Evolutionary conservation across 2,329 filamentous ascomycete genomes (phyloP).

Genomic region (Aspergillus floridensis): DNA sequence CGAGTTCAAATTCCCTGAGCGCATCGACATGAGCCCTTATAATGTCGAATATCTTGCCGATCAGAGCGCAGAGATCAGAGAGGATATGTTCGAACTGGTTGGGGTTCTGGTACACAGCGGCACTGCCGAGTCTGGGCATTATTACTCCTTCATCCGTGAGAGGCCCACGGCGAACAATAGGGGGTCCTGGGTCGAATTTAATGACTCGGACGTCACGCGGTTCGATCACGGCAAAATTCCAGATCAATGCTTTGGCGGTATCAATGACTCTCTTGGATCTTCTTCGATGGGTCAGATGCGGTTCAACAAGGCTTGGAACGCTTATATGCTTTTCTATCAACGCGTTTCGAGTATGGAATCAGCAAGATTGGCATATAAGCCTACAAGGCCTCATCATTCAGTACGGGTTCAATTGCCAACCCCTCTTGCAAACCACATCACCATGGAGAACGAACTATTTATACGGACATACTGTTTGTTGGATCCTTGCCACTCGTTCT

Average conservation of each 20-base stretch:
- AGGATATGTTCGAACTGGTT: conserved; percentile 89
- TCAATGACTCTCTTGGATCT: conserved; percentile 54
- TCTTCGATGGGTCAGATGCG: conserved; percentile 44
- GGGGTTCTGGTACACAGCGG: conserved; percentile 91
- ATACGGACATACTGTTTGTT: conserved; percentile 77
- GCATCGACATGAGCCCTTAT: conserved; percentile 84
- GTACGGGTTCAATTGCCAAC: conserved; percentile 48
- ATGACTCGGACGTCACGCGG: conserved; percentile 75
- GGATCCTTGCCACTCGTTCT: conserved; percentile 67
- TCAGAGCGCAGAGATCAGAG: conserved; percentile 52
- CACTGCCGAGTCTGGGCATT: conserved; percentile 90
- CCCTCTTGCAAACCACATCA: conserved; percentile 56
- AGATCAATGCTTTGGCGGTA: conserved; percentile 75
- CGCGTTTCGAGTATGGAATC: conserved; percentile 64
- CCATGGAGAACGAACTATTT: conserved; percentile 68
- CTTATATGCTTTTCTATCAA: conserved; percentile 98
- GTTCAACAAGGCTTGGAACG: conserved; percentile 72
- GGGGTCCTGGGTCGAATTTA: conserved; percentile 82
- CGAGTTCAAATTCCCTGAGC: conserved; percentile 79
- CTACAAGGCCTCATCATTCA: conserved; percentile 48
- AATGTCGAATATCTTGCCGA: conserved; percentile 80
- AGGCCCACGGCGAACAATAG: conserved; percentile 55
- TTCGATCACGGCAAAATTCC: conserved; percentile 76
- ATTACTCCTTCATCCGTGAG: conserved; percentile 92
- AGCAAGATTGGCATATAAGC: conserved; percentile 51